A percentile compares a stretch with the other conserved stretches of the same genome.
Conservation (phyloP, 768 basidiomycete genomes). For the Hygrocybe punicea region DNA sequence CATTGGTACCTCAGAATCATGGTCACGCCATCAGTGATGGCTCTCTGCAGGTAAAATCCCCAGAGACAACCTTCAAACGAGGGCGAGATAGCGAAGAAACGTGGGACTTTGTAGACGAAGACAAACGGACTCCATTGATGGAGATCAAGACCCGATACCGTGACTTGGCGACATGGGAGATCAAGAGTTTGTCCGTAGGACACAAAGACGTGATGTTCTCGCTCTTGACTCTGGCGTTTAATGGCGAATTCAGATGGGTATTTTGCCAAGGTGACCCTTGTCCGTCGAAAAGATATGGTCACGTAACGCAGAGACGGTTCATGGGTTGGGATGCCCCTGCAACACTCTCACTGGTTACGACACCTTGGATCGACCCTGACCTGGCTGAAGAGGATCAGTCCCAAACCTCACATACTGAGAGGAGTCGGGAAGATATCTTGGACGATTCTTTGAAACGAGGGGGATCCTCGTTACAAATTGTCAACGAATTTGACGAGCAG, state of each 20-base stretch:
- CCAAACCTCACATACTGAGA: too few species aligned
- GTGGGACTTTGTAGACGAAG: background rate
- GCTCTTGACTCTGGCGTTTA: background rate
- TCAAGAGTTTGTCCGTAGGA: constrained; percentile 4
- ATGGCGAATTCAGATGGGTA: background rate
- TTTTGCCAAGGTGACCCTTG: background rate
- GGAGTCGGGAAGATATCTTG: too few species aligned
- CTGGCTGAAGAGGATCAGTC: too few species aligned
- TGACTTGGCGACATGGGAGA: constrained; percentile 6
- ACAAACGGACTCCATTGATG: background rate
- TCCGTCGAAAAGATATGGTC: background rate
- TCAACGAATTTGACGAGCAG: too few species aligned
- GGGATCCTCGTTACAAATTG: too few species aligned
- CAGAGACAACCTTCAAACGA: background rate
- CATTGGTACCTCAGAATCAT: background rate
- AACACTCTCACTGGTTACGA: too few species aligned
- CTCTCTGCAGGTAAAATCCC: background rate
- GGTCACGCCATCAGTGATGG: background rate
- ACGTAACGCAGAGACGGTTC: too few species aligned
- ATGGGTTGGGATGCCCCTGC: too few species aligned
- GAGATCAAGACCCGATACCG: background rate
- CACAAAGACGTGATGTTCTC: background rate
- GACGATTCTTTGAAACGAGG: too few species aligned
- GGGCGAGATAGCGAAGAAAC: background rate
- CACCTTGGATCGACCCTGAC: too few species aligned